phyloP scores from a whole-genome alignment of 2,329 filamentous ascomycete species.

The Lachnellula cervina region DNA sequence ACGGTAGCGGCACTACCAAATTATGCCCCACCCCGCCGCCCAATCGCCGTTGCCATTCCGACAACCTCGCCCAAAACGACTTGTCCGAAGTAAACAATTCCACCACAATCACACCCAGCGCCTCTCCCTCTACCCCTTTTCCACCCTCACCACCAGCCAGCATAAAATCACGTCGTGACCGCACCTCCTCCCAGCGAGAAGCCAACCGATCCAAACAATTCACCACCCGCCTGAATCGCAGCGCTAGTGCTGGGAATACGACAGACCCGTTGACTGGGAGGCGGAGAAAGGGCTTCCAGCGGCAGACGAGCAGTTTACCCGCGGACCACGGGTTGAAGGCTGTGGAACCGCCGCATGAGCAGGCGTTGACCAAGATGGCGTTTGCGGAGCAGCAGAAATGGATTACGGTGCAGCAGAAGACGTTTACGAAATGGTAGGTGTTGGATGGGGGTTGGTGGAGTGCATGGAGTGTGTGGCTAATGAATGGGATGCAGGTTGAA shows the following conservation, averaged over 20 bases:
- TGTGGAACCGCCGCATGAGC: constrained; percentile 30
- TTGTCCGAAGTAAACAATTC: constrained; percentile 19
- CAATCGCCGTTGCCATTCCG: constrained; percentile 2
- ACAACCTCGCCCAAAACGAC: constrained; percentile 4
- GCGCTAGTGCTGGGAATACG: constrained; percentile 14
- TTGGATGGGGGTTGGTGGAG: not conserved
- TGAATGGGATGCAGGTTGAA: constrained; percentile 65
- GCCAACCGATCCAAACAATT: constrained; percentile 25
- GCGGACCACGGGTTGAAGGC: constrained; percentile 28
- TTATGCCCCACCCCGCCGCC: not conserved
- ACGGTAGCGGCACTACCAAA: not conserved
- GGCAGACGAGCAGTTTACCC: constrained; percentile 19
- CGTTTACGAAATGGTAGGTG: constrained; percentile 89
- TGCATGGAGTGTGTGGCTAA: constrained; percentile 2
- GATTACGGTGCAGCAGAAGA: constrained; percentile 91
- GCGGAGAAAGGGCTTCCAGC: constrained; percentile 12
- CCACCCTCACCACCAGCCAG: constrained; percentile 19
- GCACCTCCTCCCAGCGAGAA: constrained; percentile 23
- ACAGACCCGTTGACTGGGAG: constrained; percentile 13
- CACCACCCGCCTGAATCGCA: constrained; percentile 24
- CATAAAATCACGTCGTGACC: constrained; percentile 23
- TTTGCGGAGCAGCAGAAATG: constrained; percentile 61
- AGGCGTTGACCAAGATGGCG: constrained; percentile 50
- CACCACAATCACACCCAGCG: constrained; percentile 1
- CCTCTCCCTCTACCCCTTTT: constrained; percentile 1